Evolutionary conservation across 345 rosid species (phyloP).

Genomic region (Heritiera littoralis): DNA sequence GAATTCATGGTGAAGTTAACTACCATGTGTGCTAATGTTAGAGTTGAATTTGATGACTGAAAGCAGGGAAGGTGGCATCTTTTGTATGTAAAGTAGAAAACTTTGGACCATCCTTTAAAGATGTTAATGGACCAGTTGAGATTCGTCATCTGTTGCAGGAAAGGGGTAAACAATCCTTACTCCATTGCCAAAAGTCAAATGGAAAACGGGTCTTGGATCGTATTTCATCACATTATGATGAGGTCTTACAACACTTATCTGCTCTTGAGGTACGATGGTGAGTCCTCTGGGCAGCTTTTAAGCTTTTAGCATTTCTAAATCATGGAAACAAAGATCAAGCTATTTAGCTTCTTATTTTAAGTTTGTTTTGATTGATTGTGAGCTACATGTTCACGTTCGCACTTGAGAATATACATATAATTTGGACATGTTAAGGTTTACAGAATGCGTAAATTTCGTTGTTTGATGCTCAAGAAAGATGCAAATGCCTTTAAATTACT

Average conservation of each 20-base stretch:
- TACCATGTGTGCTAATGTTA: not conserved
- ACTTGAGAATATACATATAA: not conserved
- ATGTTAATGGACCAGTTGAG: conserved; percentile 18
- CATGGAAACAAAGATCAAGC: not conserved
- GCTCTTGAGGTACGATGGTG: conserved; percentile 86
- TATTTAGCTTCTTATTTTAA: not conserved
- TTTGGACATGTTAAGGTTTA: not conserved
- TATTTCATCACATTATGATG: conserved; percentile 19
- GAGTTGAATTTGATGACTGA: conserved; percentile 13
- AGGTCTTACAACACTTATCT: conserved; percentile 32
- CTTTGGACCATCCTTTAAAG: conserved; percentile 22
- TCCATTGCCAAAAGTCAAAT: conserved; percentile 21
- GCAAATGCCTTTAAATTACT: not conserved
- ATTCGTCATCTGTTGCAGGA: conserved; percentile 4
- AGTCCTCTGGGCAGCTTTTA: conserved; percentile 35
- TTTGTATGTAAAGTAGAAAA: conserved; percentile 26
- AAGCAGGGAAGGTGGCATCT: conserved; percentile 40
- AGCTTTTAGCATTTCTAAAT: not conserved
- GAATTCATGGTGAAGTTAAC: not conserved
- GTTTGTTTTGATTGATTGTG: not conserved
- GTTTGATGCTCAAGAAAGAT: conserved; percentile 13
- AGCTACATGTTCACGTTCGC: not conserved
- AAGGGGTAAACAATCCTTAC: conserved; percentile 8
- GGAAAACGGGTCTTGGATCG: conserved; percentile 21
- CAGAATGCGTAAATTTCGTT: conserved; percentile 5